Percentiles rank a stretch among this genome's conserved stretches.
These are phyloP conservation scores for Wickerhamiella kurtzmanii DNA, from an alignment of 805 yeast species.

Conservation along the genomic window DNA sequence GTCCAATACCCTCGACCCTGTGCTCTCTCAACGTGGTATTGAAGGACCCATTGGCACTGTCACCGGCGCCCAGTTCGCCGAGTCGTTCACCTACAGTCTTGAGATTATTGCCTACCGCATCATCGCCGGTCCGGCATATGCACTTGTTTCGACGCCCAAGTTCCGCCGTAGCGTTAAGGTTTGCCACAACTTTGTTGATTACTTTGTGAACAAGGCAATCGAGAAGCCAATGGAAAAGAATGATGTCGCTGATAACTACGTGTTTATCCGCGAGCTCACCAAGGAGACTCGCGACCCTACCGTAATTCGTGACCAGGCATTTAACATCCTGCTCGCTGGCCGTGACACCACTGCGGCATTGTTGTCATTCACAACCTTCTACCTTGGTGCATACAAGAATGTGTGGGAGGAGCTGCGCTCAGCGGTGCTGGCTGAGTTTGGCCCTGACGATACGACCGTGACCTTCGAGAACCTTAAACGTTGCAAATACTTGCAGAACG, in stretches of 20 bases:
- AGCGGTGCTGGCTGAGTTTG: constrained; percentile 28
- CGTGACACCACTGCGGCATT: constrained; percentile 44
- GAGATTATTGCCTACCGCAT: constrained; percentile 17
- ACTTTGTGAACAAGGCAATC: constrained; percentile 30
- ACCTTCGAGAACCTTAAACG: constrained; percentile 38
- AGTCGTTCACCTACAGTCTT: constrained; percentile 18
- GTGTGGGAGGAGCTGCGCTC: constrained; percentile 27
- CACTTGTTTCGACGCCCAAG: constrained; percentile 17
- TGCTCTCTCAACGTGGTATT: constrained; percentile 7
- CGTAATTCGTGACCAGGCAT: constrained; percentile 37
- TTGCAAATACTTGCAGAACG: constrained; percentile 34
- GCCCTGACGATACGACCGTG: constrained; percentile 22
- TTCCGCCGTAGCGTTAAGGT: constrained; percentile 26
- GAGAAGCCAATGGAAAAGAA: constrained; percentile 22
- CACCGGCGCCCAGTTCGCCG: constrained; percentile 19
- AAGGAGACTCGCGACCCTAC: constrained; percentile 36
- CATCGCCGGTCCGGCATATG: constrained; percentile 16
- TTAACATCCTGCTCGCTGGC: constrained; percentile 41
- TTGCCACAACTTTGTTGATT: constrained; percentile 30
- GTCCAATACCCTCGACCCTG: constrained; percentile 17
- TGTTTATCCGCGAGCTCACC: constrained; percentile 36
- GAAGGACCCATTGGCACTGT: constrained; percentile 17
- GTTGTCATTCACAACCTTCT: constrained; percentile 34
- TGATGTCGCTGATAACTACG: constrained; percentile 27
- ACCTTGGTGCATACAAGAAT: constrained; percentile 31